Percentiles rank a stretch among this genome's conserved stretches.
Evolutionary conservation across 1,139 yeast genomes (phyloP).

Genomic region (Candida glucosophila): DNA sequence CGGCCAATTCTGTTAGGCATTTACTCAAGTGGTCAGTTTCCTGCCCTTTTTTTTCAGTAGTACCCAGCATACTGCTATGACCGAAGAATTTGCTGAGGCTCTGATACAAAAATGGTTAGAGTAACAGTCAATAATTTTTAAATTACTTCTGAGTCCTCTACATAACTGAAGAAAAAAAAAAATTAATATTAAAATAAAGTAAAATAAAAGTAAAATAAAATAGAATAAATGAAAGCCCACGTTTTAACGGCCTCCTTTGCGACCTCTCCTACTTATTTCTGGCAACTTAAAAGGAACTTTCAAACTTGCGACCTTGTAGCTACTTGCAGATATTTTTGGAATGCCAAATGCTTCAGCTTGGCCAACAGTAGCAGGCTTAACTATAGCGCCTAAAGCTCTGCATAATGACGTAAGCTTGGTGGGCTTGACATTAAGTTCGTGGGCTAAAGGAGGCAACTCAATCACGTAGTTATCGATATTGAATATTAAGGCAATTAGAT

Average conservation of each 20-base stretch:
- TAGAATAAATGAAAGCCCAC: no score
- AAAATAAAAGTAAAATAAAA: no score
- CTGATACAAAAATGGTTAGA: no score
- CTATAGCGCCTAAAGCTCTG: constrained; percentile 74
- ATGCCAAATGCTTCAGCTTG: constrained; percentile 84
- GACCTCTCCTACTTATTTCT: constrained; percentile 65
- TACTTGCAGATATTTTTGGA: constrained; percentile 52
- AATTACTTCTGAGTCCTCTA: no score
- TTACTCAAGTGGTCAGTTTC: no score
- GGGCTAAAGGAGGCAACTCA: constrained; percentile 74
- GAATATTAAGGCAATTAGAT: constrained; percentile 61
- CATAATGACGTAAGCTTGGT: constrained; percentile 61
- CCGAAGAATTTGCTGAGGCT: no score
- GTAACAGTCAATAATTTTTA: no score
- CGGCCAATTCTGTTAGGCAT: no score
- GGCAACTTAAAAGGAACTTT: constrained; percentile 90
- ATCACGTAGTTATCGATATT: constrained; percentile 71
- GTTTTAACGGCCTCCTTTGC: constrained; percentile 18
- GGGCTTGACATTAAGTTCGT: constrained; percentile 78
- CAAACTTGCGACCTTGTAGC: constrained; percentile 72
- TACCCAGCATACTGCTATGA: no score
- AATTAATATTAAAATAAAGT: no score
- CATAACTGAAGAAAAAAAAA: no score
- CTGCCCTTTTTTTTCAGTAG: no score
- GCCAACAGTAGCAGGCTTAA: constrained; percentile 66